Conservation (phyloP, 2,329 filamentous ascomycete species). For the Trichophyton benhamiae region DNA sequence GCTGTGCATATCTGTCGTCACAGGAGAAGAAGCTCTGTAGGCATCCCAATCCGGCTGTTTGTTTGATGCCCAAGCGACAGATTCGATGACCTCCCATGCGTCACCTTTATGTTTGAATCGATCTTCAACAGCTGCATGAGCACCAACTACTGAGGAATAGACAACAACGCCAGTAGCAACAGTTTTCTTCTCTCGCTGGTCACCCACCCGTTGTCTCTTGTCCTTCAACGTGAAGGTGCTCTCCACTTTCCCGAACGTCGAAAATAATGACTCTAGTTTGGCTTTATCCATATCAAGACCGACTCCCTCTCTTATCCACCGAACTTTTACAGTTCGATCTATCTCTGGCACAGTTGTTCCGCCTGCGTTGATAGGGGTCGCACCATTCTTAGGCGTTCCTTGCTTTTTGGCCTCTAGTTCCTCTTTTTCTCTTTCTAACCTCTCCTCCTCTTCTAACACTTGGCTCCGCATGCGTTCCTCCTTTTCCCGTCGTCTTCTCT, state of each 20-base stretch:
- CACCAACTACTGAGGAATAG: conserved; percentile 45
- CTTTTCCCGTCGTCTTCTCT: conserved; percentile 39
- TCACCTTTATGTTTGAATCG: conserved; percentile 30
- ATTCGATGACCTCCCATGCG: conserved; percentile 41
- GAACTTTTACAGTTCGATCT: conserved; percentile 47
- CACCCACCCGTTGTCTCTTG: conserved; percentile 41
- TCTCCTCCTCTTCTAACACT: conserved; percentile 16
- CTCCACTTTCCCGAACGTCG: conserved; percentile 45
- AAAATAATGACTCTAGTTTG: conserved; percentile 37
- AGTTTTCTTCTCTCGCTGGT: conserved; percentile 40
- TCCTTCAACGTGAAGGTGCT: conserved; percentile 44
- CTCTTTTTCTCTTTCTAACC: conserved; percentile 24
- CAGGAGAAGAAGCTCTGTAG: conserved; percentile 12
- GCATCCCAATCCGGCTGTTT: conserved; percentile 39
- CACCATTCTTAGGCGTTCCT: conserved; percentile 21
- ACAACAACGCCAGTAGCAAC: conserved; percentile 44
- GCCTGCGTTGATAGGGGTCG: conserved; percentile 27
- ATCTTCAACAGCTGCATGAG: conserved; percentile 45
- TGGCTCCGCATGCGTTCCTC: conserved; percentile 36
- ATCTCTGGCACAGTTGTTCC: conserved; percentile 39
- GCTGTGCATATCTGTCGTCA: not conserved
- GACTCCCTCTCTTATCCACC: conserved; percentile 40
- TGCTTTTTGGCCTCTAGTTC: conserved; percentile 34
- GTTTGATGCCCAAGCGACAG: conserved; percentile 42
- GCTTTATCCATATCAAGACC: conserved; percentile 38